Conservation (phyloP, 495 filamentous ascomycete species). For the Penicillium pancosmium region DNA sequence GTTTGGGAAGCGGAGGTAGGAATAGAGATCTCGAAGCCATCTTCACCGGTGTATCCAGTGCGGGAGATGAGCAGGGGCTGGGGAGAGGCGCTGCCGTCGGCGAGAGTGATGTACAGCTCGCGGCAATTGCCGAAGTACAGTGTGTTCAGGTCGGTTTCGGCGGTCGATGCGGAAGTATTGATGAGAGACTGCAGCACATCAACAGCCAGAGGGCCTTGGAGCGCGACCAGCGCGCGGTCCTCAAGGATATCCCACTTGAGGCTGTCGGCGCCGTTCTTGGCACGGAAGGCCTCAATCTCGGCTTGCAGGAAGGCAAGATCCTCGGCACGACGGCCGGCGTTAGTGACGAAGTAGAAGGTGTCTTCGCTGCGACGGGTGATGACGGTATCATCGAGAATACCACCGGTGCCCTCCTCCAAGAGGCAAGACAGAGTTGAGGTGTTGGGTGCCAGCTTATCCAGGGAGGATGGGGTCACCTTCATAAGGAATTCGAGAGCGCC, state of each 20-base stretch:
- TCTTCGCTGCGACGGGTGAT: constrained; percentile 73
- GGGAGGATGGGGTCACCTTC: constrained; percentile 72
- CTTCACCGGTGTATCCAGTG: constrained; percentile 95
- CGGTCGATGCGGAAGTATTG: constrained; percentile 36
- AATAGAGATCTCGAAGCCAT: constrained; percentile 96
- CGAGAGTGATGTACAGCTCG: constrained; percentile 54
- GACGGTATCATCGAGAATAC: constrained; percentile 92
- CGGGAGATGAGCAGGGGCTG: constrained; percentile 75
- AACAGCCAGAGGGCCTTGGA: constrained; percentile 82
- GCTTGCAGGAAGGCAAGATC: constrained; percentile 72
- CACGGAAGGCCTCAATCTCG: constrained; percentile 61
- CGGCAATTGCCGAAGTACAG: constrained; percentile 82
- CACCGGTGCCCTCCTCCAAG: constrained; percentile 75
- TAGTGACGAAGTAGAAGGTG: constrained; percentile 89
- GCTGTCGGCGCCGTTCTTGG: constrained; percentile 46
- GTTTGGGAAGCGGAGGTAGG: constrained; percentile 47
- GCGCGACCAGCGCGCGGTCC: constrained; percentile 70
- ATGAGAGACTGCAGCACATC: constrained; percentile 63
- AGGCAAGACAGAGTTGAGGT: constrained; percentile 80
- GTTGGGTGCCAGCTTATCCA: constrained; percentile 58
- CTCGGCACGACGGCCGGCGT: constrained; percentile 89
- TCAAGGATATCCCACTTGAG: constrained; percentile 73
- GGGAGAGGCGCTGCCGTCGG: constrained; percentile 44
- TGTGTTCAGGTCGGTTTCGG: constrained; percentile 59
- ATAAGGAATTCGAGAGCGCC: constrained; percentile 77